Percentiles rank a stretch among this genome's conserved stretches.
These are phyloP conservation scores for Xylaria flabelliformis DNA, from an alignment of 495 filamentous ascomycete species.

Conservation along the genomic window DNA sequence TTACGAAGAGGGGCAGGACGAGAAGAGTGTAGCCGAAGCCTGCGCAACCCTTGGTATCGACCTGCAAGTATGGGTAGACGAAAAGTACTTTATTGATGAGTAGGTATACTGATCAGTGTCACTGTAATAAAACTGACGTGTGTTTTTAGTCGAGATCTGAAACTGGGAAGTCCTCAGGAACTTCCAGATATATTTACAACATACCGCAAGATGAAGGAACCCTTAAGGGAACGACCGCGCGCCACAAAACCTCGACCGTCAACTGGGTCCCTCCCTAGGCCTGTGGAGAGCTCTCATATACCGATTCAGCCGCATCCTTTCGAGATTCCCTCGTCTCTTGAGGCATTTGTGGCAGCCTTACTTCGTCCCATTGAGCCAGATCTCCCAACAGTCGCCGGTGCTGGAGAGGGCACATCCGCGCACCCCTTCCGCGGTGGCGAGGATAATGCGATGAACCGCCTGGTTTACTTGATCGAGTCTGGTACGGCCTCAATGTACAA, in stretches of 20 bases:
- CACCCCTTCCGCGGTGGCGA: slow-evolving; percentile 75
- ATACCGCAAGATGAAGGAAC: slow-evolving; percentile 70
- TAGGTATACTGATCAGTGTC: slow-evolving; percentile 47
- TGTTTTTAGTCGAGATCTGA: slow-evolving; percentile 60
- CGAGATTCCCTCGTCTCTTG: slow-evolving; percentile 58
- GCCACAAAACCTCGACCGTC: slow-evolving; percentile 51
- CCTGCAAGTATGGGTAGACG: slow-evolving; percentile 68
- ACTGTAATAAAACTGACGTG: background rate
- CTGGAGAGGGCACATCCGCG: slow-evolving; percentile 56
- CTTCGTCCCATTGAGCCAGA: slow-evolving; percentile 55
- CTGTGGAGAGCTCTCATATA: slow-evolving; percentile 52
- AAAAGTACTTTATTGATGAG: slow-evolving; percentile 78
- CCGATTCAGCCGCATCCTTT: slow-evolving; percentile 65
- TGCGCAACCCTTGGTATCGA: slow-evolving; percentile 56
- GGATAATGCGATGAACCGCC: slow-evolving; percentile 56
- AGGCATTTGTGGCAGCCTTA: slow-evolving; percentile 58
- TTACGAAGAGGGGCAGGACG: slow-evolving; percentile 67
- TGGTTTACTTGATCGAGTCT: slow-evolving; percentile 63
- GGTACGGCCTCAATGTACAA: slow-evolving; percentile 67
- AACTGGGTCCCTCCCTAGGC: slow-evolving; percentile 55
- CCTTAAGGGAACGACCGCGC: slow-evolving; percentile 65
- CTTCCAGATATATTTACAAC: slow-evolving; percentile 73
- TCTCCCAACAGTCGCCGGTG: slow-evolving; percentile 48
- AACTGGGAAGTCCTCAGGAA: slow-evolving; percentile 52
- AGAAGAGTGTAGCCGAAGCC: slow-evolving; percentile 55